Conservation (phyloP, 2,329 filamentous ascomycete genomes). For the Tricladium varicosporioides region DNA sequence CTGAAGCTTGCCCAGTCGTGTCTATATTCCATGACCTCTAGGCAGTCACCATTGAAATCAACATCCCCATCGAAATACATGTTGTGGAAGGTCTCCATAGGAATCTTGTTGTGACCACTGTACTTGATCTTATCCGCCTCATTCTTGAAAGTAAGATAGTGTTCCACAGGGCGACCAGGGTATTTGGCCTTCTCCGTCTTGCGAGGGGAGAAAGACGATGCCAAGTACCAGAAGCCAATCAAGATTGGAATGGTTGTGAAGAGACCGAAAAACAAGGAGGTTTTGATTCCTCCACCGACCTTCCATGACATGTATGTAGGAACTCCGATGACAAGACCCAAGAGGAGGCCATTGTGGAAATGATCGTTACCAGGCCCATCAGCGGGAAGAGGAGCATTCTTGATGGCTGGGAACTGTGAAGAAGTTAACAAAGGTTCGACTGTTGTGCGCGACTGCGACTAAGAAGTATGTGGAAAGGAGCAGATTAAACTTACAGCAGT, state of each 20-base stretch:
- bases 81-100: slow-evolving; percentile 92
- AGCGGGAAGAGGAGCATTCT: slow-evolving; percentile 90
- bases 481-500: slow-evolving; percentile 45
- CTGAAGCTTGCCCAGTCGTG: slow-evolving; percentile 97
- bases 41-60: slow-evolving; percentile 89
- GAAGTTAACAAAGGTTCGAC: slow-evolving; percentile 27
- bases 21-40: slow-evolving; percentile 88
- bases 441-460: slow-evolving; percentile 21
- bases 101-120: slow-evolving; percentile 75
- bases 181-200: slow-evolving; percentile 89
- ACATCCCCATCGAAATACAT: slow-evolving; percentile 97
- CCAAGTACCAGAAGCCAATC: slow-evolving; percentile 75
- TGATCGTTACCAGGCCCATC: slow-evolving; percentile 79
- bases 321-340: slow-evolving; percentile 65
- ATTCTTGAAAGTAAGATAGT: slow-evolving; percentile 82
- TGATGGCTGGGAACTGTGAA: slow-evolving; percentile 76
- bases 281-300: slow-evolving; percentile 81
- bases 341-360: slow-evolving; percentile 82
- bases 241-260: slow-evolving; percentile 79
- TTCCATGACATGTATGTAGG: slow-evolving; percentile 82
- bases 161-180: slow-evolving; percentile 82
- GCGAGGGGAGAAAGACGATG: slow-evolving; percentile 79
- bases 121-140: slow-evolving; percentile 62
- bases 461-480: slow-evolving; percentile 4
- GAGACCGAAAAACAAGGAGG: slow-evolving; percentile 80